Conservation (phyloP, 768 basidiomycete genomes). For the Hydnum rufescens region DNA sequence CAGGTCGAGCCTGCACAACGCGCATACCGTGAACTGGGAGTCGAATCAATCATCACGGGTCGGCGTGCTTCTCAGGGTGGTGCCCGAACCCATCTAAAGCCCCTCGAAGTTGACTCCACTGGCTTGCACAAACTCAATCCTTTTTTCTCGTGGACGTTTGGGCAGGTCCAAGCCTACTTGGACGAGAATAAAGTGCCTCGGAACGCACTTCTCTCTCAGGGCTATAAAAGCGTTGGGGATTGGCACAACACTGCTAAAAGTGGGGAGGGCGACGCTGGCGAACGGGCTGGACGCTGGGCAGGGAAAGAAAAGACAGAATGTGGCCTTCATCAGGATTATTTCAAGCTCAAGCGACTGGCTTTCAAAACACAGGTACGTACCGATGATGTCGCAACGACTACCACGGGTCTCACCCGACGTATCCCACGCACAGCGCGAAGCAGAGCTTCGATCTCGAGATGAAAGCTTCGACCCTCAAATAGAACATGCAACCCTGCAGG, state of each 20-base stretch:
- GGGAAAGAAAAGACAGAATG: constrained; percentile 83
- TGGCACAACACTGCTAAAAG: constrained; percentile 80
- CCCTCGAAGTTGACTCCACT: constrained; percentile 77
- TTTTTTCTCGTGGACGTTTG: constrained; percentile 72
- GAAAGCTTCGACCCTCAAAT: too few species aligned
- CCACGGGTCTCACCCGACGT: too few species aligned
- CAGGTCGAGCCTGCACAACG: constrained; percentile 86
- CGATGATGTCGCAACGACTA: too few species aligned
- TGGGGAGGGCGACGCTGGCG: constrained; percentile 44
- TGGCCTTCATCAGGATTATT: constrained; percentile 85
- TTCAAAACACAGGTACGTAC: too few species aligned
- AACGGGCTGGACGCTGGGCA: constrained; percentile 84
- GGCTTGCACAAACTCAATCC: constrained; percentile 92
- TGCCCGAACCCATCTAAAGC: constrained; percentile 62
- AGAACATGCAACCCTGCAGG: too few species aligned
- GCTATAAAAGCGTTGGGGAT: constrained; percentile 91
- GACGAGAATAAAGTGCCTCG: constrained; percentile 64
- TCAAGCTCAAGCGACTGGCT: constrained; percentile 29
- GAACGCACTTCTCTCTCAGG: constrained; percentile 73
- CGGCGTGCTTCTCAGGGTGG: constrained; percentile 84
- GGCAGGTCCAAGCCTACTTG: constrained; percentile 68
- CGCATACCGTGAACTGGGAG: constrained; percentile 61
- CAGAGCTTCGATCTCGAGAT: too few species aligned
- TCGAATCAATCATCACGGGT: constrained; percentile 85
- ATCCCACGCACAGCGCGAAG: too few species aligned